A percentile compares a stretch with the other conserved stretches of the same genome.
phyloP scores from a whole-genome alignment of 2,329 filamentous ascomycete species.

The Neofusicoccum laricinum region DNA sequence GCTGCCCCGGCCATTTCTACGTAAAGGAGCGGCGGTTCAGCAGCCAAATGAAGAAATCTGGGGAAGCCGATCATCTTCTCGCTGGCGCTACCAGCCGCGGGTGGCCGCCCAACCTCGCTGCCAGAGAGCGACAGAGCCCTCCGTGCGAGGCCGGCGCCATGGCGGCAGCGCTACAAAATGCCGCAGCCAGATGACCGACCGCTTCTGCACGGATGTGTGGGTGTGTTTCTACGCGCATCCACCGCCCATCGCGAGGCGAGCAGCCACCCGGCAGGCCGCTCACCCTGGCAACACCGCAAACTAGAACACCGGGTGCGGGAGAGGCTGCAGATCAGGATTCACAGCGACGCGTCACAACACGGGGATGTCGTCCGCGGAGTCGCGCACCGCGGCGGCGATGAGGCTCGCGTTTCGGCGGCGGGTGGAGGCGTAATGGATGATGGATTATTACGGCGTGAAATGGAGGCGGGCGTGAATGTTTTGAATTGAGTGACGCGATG shows the following conservation, averaged over 20 bases:
- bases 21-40: background rate
- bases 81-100: background rate
- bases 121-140: background rate
- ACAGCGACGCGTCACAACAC: background rate
- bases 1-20: background rate
- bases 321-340: conserved; percentile 9
- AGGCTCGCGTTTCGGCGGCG: background rate
- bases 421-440: background rate
- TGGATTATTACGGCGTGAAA: background rate
- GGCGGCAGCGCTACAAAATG: background rate
- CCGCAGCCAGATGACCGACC: background rate
- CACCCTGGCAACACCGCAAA: background rate
- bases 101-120: background rate
- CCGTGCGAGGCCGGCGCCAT: background rate
- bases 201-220: conserved; percentile 1
- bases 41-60: background rate
- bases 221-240: conserved; percentile 2
- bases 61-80: conserved; percentile 8
- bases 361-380: background rate
- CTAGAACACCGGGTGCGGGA: background rate
- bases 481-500: conserved; percentile 15
- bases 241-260: background rate
- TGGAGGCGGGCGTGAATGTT: background rate
- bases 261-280: background rate
- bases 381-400: background rate